phyloP scores from a whole-genome alignment of 371 early-diverging fungal species.

The Apophysomyces ossiformis region DNA sequence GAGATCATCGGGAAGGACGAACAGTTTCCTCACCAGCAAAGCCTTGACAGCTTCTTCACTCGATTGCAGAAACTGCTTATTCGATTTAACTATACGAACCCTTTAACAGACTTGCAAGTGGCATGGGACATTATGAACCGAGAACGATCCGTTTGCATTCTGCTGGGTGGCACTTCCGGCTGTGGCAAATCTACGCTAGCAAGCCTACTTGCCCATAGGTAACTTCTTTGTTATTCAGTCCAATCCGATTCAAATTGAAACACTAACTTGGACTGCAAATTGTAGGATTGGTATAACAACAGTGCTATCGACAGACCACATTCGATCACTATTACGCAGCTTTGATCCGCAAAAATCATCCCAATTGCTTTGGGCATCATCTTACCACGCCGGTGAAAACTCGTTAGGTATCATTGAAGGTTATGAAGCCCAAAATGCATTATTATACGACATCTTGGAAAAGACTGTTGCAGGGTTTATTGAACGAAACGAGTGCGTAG shows the following conservation, averaged over 20 bases:
- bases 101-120: conserved; percentile 31
- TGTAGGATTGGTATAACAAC: conserved; percentile 42
- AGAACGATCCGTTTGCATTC: conserved; percentile 37
- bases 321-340: conserved; percentile 43
- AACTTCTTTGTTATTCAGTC: not conserved
- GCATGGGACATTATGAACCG: conserved; percentile 34
- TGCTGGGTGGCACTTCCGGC: conserved; percentile 41
- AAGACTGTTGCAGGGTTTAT: conserved; percentile 28
- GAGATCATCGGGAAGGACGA: conserved; percentile 8
- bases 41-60: conserved; percentile 12
- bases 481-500: conserved; percentile 35
- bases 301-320: conserved; percentile 41
- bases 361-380: conserved; percentile 39
- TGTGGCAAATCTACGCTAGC: conserved; percentile 45
- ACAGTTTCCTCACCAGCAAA: conserved; percentile 7
- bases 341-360: conserved; percentile 33
- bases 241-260: too few species aligned
- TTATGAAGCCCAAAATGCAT: conserved; percentile 42
- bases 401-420: conserved; percentile 24
- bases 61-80: conserved; percentile 15
- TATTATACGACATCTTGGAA: conserved; percentile 33
- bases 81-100: conserved; percentile 27
- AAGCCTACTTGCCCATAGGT: conserved; percentile 36
- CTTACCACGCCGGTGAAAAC: conserved; percentile 38
- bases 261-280: not conserved